Evolutionary conservation across 495 filamentous ascomycete species (phyloP).

Genomic region (Tirmania nivea): DNA sequence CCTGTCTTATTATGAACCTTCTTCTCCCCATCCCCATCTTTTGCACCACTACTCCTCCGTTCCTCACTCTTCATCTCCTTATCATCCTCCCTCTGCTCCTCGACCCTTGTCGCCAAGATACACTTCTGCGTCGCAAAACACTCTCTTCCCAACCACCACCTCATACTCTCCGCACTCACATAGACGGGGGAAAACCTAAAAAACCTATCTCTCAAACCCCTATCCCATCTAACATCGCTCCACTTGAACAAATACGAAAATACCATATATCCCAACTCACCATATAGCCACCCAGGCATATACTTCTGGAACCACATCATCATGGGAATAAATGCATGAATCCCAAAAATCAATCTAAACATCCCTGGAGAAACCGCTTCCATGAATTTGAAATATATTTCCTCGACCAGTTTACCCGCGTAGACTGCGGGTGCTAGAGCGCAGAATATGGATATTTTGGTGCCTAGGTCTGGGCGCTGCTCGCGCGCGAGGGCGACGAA

Average conservation of each 20-base stretch:
- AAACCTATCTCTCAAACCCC: slow-evolving; percentile 54
- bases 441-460: slow-evolving; percentile 76
- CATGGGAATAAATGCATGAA: slow-evolving; percentile 84
- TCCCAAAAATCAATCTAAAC: slow-evolving; percentile 72
- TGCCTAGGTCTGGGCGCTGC: slow-evolving; percentile 70
- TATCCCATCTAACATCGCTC: slow-evolving; percentile 73
- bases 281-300: slow-evolving; percentile 47
- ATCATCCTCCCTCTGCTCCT: slow-evolving; percentile 42
- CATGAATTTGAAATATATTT: slow-evolving; percentile 89
- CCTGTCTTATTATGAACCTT: slow-evolving; percentile 1
- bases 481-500: slow-evolving; percentile 81
- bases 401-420: slow-evolving; percentile 66
- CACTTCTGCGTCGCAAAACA: slow-evolving; percentile 84
- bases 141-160: slow-evolving; percentile 86
- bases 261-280: slow-evolving; percentile 69
- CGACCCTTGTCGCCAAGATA: slow-evolving; percentile 50
- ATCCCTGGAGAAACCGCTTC: slow-evolving; percentile 46
- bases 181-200: slow-evolving; percentile 87
- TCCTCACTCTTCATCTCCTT: slow-evolving; percentile 31
- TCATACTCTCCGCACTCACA: slow-evolving; percentile 73
- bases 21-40: slow-evolving; percentile 9
- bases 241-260: slow-evolving; percentile 83
- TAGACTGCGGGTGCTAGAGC: slow-evolving; percentile 83
- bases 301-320: slow-evolving; percentile 69
- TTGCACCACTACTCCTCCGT: neutral